Conservation (phyloP, 805 yeast genomes). For the Metschnikowia continentalis region DNA sequence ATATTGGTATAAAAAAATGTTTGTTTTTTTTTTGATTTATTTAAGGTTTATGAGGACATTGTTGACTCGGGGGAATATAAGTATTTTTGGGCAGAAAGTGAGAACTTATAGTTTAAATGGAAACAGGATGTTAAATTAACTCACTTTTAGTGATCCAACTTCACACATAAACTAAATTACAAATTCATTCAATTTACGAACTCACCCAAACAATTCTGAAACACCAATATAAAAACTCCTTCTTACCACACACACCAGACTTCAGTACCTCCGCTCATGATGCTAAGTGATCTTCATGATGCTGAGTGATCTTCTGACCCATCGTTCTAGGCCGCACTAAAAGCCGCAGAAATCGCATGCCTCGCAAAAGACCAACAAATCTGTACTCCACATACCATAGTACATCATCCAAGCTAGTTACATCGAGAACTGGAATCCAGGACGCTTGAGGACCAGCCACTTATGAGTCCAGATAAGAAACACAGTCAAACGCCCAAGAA, state of each 20-base stretch:
- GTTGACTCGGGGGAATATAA: no score
- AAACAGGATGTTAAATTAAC: no score
- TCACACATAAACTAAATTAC: no score
- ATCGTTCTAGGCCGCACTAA: neutral
- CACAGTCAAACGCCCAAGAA: neutral
- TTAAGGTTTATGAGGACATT: no score
- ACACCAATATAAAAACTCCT: no score
- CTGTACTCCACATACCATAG: neutral
- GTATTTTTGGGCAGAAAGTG: no score
- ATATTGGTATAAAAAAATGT: no score
- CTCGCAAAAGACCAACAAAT: neutral
- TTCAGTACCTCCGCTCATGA: neutral
- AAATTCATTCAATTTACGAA: no score
- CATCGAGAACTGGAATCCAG: neutral
- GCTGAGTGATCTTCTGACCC: neutral
- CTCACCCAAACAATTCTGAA: neutral
- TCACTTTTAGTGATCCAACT: no score
- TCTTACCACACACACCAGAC: no score
- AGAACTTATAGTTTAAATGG: no score
- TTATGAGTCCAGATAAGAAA: neutral
- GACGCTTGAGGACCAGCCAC: neutral
- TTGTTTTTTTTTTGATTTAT: no score
- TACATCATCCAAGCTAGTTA: neutral
- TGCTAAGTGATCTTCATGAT: neutral
- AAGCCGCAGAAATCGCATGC: neutral